Evolutionary conservation across 306 rosid genomes (phyloP).

Genomic region (Citrullus mucosospermus): DNA sequence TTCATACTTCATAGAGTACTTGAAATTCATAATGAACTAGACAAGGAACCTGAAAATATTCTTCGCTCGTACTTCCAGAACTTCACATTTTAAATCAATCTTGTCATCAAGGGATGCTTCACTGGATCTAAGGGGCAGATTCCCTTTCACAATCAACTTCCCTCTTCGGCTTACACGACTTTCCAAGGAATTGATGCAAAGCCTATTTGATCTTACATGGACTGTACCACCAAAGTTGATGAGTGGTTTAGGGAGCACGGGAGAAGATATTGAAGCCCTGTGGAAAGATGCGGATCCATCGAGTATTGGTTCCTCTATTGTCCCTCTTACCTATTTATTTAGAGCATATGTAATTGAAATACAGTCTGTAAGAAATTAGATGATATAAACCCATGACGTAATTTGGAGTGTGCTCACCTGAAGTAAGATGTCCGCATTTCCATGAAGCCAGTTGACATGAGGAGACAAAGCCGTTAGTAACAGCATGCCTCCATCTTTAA

Average conservation of each 20-base stretch:
- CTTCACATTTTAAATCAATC: slow-evolving; percentile 83
- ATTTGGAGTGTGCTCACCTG: slow-evolving; percentile 40
- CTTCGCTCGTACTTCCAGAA: slow-evolving; percentile 69
- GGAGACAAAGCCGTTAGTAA: slow-evolving; percentile 82
- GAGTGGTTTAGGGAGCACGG: slow-evolving; percentile 64
- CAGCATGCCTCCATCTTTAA: slow-evolving; percentile 98
- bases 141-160: slow-evolving; percentile 70
- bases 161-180: slow-evolving; percentile 85
- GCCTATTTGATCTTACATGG: slow-evolving; percentile 70
- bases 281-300: slow-evolving; percentile 85
- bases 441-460: slow-evolving; percentile 87
- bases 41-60: slow-evolving; percentile 55
- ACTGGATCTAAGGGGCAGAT: slow-evolving; percentile 76
- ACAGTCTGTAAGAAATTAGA: slow-evolving; percentile 3
- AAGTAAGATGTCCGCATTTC: slow-evolving; percentile 76
- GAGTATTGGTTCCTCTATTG: slow-evolving; percentile 74
- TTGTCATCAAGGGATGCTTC: slow-evolving; percentile 66
- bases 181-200: slow-evolving; percentile 74
- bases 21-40: background rate
- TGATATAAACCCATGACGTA: slow-evolving; percentile 3
- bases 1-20: background rate
- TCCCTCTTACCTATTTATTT: slow-evolving; percentile 66
- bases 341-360: slow-evolving; percentile 17
- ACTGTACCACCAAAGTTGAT: slow-evolving; percentile 73
- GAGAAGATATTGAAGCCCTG: slow-evolving; percentile 88